Conservation (phyloP, 805 yeast genomes). For the Maudiozyma turicensis region DNA sequence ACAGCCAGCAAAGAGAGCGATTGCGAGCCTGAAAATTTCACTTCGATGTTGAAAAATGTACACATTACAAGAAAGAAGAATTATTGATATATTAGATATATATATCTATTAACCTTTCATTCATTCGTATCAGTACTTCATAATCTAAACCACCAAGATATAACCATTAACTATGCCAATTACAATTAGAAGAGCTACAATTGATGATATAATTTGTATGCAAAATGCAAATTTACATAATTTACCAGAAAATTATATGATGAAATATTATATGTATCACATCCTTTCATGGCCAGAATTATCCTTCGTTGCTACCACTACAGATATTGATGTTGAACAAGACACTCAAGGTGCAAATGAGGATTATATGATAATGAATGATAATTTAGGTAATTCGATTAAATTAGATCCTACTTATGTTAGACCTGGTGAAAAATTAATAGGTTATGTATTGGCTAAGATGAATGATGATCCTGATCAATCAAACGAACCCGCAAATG, state of each 20-base stretch:
- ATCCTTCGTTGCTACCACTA: constrained; percentile 86
- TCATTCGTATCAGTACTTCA: too few species aligned
- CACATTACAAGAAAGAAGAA: not conserved
- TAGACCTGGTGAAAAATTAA: constrained; percentile 61
- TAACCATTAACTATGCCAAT: constrained; percentile 48
- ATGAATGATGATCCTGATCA: constrained; percentile 91
- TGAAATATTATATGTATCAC: constrained; percentile 91
- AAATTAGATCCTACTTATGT: constrained; percentile 61
- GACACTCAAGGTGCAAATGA: constrained; percentile 19
- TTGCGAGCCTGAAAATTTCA: too few species aligned
- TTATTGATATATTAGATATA: not conserved
- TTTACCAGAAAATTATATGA: constrained; percentile 87
- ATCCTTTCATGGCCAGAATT: constrained; percentile 96
- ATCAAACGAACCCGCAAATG: constrained; percentile 67
- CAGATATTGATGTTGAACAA: constrained; percentile 29
- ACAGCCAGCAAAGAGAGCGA: too few species aligned
- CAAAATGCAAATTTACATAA: constrained; percentile 89
- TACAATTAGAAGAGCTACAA: constrained; percentile 79
- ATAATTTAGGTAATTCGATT: constrained; percentile 14
- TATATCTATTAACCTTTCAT: too few species aligned
- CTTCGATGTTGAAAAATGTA: too few species aligned
- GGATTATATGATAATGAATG: constrained; percentile 13
- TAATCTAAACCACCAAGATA: not conserved
- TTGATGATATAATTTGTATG: constrained; percentile 84
- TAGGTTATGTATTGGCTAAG: constrained; percentile 93